Base-by-base conservation (phyloP, 192 early-diverging fungal species). In the Linnemannia zychae region DNA sequence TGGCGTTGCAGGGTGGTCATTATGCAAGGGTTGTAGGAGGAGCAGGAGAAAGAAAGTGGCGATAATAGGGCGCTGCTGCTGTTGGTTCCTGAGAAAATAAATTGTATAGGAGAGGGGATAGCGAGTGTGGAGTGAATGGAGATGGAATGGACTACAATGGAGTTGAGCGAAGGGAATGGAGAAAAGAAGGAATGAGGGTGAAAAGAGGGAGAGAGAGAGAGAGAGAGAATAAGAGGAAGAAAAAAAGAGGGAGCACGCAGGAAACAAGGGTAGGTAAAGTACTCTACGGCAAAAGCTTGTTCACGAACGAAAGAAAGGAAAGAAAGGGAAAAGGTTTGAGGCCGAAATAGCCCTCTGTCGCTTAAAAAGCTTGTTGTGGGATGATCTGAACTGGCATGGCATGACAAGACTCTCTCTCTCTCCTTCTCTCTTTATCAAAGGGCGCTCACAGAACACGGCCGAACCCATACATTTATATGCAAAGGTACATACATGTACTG, bases 161-260 rank as follows among this genome's bases (percentile, higher is more conserved):
- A 67, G 65, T 3, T 36, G 65, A 37, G 12, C 1, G 20, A 20
- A 36, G 37, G 31, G 31, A 71, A 40, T 47, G 37, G 67, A 72
- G n/a, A 34, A 78, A 20, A 22, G 44, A 70, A 28, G 24, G 60
- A 65, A 57, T 70, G 76, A 17, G 17, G 65, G 15, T 12, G 70
- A 60, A 52, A 37, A 44, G 24, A 28, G 47, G 67, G 70, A 68
- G 31, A 16, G 48, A 74, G 71, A 63, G 50, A 38, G 38, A 79
- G 37, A 63, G 33, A 60, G 37, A 7, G 50, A 73, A 20, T 33
- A 33, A 7, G 24, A 66, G 37, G 24, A 17, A 18, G 12, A 47
- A 36, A 65, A 60, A 48, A 66, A 31, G 33, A 9, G 48, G 18
- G 52, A 50, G 48, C n/a, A n/a, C n/a, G n/a, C n/a, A 36, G 11